Conservation (phyloP, 257 asterid genomes). For the Rubia yunnanensis region DNA sequence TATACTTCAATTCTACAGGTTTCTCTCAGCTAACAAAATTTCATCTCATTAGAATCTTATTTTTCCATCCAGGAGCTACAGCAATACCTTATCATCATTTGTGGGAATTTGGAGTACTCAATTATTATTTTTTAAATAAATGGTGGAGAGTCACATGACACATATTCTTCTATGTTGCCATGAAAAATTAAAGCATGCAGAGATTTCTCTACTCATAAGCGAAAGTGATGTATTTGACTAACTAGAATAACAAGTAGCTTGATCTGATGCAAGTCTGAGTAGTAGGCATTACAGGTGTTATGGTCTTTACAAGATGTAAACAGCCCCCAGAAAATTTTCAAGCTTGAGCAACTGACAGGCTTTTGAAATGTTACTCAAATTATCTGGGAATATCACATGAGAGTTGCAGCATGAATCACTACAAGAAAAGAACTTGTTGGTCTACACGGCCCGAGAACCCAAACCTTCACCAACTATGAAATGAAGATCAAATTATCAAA, state of each 20-base stretch:
- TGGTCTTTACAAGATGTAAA: background rate
- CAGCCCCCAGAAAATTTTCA: background rate
- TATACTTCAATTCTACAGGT: background rate
- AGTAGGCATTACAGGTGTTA: background rate
- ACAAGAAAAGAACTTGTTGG: background rate
- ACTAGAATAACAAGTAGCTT: background rate
- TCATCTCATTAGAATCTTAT: background rate
- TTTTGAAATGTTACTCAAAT: background rate
- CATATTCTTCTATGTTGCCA: constrained; percentile 1
- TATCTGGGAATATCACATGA: background rate
- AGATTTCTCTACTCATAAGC: background rate
- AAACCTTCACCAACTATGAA: constrained; percentile 7
- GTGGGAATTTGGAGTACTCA: background rate
- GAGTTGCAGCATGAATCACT: background rate
- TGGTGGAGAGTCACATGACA: no score
- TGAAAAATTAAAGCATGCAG: background rate
- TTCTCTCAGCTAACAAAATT: background rate
- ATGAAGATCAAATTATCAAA: background rate
- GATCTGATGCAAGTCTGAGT: background rate
- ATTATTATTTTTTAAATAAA: background rate
- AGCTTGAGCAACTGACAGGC: background rate
- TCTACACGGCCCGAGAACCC: background rate
- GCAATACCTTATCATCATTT: background rate
- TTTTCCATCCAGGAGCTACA: background rate
- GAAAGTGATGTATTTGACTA: background rate